Evolutionary conservation across 768 basidiomycete genomes (phyloP).

Genomic region (Tremella mesenterica): DNA sequence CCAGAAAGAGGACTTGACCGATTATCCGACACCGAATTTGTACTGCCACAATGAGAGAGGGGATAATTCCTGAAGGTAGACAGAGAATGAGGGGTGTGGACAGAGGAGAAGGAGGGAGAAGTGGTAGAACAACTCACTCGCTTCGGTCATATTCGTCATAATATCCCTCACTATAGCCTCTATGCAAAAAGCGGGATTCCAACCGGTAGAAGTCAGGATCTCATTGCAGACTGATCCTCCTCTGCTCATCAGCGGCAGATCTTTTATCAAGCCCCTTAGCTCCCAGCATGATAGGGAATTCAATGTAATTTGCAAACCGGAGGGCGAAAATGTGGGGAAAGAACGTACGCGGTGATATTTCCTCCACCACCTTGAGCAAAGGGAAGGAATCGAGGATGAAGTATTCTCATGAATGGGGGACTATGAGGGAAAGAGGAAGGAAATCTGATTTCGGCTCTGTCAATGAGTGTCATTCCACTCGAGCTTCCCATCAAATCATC

Average conservation of each 20-base stretch:
- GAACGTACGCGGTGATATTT: conserved; percentile 23
- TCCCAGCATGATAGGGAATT: no score
- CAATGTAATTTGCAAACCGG: not conserved
- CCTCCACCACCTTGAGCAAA: conserved; percentile 50
- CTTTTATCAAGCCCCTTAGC: no score
- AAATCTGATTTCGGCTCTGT: conserved; percentile 59
- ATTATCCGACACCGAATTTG: no score
- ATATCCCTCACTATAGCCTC: conserved; percentile 29
- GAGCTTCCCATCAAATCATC: no score
- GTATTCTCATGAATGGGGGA: conserved; percentile 68
- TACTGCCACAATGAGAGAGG: no score
- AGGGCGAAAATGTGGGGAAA: no score
- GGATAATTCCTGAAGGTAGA: not conserved
- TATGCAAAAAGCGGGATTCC: conserved; percentile 28
- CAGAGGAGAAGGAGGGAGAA: no score
- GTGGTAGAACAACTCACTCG: conserved; percentile 3
- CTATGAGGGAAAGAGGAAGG: conserved; percentile 58
- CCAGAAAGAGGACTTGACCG: no score
- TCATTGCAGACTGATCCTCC: conserved; percentile 33
- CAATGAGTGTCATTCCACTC: no score
- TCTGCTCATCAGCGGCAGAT: not conserved
- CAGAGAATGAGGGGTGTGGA: not conserved
- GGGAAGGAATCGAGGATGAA: conserved; percentile 63
- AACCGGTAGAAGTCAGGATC: conserved; percentile 25
- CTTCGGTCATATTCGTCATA: conserved; percentile 34